Evolutionary conservation across 1,284 basidiomycete genomes (phyloP), one percentile per base, ranked within the genome.

Genomic region (Sporisorium sorghi): DNA sequence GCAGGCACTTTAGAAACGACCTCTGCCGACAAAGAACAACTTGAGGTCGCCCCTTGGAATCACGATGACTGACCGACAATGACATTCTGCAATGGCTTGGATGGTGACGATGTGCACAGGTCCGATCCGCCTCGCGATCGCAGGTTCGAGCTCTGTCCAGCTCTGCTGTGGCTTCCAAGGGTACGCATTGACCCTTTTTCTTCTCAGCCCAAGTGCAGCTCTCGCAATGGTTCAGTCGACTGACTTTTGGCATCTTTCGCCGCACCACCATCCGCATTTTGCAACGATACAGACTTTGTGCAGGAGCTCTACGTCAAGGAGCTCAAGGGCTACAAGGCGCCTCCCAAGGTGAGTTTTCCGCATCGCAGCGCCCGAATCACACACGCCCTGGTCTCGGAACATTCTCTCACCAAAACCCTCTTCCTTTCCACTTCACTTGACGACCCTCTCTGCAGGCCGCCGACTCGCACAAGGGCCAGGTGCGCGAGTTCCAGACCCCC

Each of bases 291-390:
- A 96, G 94, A 97, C 87, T 87, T 96, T 81, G 88, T 97, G 63
- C 93, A 96, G 89, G 93, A 97, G 78, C 85, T 96, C 61, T 97
- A 97, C 87, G 82, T 97, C 79, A 90, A 89, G 83, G 92, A 96
- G 87, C 89, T 97, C 84, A 96, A 93, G 87, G 86, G 89, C 19
- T 97, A 95, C 90, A 96, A 94, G 88, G 85, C 87, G 35, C 85
- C 82, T 39, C 69, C 81, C 32, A 80, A 79, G 77, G 84, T 84
- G 46, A 55, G 83, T 74, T 50, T 19, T 12, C 19, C 4, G 33
- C 8, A 33, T 11, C 51, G 61, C 53, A 65, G 50, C 50, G 50
- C 66, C 55, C 37, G 30, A 7, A 47, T 28, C 55, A 47, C 26
- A 17, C 10, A 3, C 11, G 9, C 28, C n/a, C n/a, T n/a, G n/a